Evolutionary conservation across 768 basidiomycete genomes (phyloP).

Genomic region (Suillus occidentalis): DNA sequence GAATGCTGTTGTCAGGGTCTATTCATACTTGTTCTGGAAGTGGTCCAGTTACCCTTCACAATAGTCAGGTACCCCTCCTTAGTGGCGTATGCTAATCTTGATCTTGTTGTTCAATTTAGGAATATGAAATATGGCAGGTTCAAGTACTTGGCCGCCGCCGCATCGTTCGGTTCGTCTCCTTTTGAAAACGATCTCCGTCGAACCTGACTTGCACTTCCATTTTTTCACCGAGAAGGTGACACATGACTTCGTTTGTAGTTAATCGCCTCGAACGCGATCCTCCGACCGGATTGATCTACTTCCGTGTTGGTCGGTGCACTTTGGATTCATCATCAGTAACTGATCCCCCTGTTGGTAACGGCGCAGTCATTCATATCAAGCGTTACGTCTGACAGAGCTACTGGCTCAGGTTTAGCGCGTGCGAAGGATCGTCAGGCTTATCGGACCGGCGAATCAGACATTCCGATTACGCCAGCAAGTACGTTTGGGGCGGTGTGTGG

Average conservation of each 20-base stretch:
- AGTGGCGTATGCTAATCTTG: conserved; percentile 1
- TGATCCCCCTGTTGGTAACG: conserved; percentile 7
- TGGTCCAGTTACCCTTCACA: conserved; percentile 13
- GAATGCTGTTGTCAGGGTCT: conserved; percentile 34
- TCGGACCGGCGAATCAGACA: conserved; percentile 8
- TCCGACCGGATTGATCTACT: conserved; percentile 14
- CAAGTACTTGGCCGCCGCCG: not conserved
- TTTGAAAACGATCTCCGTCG: conserved; percentile 12
- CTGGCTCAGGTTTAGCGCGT: not conserved
- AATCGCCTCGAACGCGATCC: conserved; percentile 18
- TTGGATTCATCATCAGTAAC: conserved; percentile 2
- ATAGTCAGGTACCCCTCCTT: conserved; percentile 4
- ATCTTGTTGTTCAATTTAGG: conserved; percentile 1
- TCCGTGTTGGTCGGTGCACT: conserved; percentile 28
- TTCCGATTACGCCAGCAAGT: not conserved
- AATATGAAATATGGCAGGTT: conserved; percentile 3
- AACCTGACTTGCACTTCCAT: conserved; percentile 26
- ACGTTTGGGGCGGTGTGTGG: conserved; percentile 2
- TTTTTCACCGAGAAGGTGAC: conserved; percentile 26
- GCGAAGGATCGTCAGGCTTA: conserved; percentile 12
- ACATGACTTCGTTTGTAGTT: conserved; percentile 26
- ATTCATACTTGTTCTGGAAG: conserved; percentile 24
- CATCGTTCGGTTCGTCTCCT: not conserved
- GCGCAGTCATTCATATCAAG: conserved; percentile 1
- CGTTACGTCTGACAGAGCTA: too few species aligned